Evolutionary conservation across 1,139 yeast species (phyloP).

Genomic region (Hanseniaspora sp.): DNA sequence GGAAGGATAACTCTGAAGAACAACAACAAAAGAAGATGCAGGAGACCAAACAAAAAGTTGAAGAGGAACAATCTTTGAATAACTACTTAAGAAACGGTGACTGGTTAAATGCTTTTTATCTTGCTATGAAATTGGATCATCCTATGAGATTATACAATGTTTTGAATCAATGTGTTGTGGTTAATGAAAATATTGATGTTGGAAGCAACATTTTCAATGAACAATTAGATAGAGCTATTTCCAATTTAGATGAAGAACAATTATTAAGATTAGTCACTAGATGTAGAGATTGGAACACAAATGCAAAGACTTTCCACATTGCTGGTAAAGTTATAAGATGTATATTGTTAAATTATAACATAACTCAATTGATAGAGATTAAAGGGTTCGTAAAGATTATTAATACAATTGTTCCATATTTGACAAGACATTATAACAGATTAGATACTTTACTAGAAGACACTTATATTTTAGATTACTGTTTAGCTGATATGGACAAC

Average conservation of each 20-base stretch:
- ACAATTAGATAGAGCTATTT: conserved; percentile 56
- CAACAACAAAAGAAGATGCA: conserved; percentile 40
- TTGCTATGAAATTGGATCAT: conserved; percentile 77
- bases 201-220: conserved; percentile 38
- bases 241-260: conserved; percentile 48
- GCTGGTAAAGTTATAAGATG: conserved; percentile 69
- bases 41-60: conserved; percentile 50
- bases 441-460: conserved; percentile 73
- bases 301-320: conserved; percentile 64
- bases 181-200: conserved; percentile 33
- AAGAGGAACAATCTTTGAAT: conserved; percentile 74
- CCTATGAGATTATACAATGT: conserved; percentile 75
- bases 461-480: conserved; percentile 74
- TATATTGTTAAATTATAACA: conserved; percentile 44
- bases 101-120: conserved; percentile 78
- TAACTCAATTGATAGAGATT: conserved; percentile 48
- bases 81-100: conserved; percentile 61
- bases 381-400: conserved; percentile 58
- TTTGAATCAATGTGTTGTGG: conserved; percentile 42
- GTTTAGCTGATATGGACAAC: conserved; percentile 65
- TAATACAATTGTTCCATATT: conserved; percentile 73
- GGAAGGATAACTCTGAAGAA: conserved; percentile 82
- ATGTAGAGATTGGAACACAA: conserved; percentile 90
- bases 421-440: conserved; percentile 70
- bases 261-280: conserved; percentile 53